Conservation (phyloP, 2,329 filamentous ascomycete genomes). For the Scedosporium minutisporum region DNA sequence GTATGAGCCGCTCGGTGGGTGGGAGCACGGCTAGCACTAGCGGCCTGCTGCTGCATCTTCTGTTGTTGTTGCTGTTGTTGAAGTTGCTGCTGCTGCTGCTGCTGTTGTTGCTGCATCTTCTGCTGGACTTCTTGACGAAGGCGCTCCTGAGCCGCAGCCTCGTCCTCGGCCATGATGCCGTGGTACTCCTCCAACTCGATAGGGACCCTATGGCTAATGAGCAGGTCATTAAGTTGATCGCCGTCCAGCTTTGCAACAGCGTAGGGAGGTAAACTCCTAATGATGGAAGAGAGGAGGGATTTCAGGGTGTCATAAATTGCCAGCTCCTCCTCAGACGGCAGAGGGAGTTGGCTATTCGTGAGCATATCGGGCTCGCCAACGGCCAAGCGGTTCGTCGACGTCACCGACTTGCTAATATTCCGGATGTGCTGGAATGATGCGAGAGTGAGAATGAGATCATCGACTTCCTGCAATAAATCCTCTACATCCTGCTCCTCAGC, state of each 20-base stretch:
- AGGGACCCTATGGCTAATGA: conserved; percentile 70
- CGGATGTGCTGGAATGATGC: conserved; percentile 72
- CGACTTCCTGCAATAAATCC: conserved; percentile 64
- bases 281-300: conserved; percentile 62
- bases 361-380: conserved; percentile 60
- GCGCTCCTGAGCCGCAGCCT: conserved; percentile 47
- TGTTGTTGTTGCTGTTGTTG: conserved; percentile 7
- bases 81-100: conserved; percentile 20
- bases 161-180: conserved; percentile 78
- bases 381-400: conserved; percentile 49
- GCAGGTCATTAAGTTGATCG: conserved; percentile 72
- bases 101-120: conserved; percentile 8
- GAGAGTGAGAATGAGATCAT: conserved; percentile 66
- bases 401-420: conserved; percentile 58
- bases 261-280: conserved; percentile 70
- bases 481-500: conserved; percentile 59
- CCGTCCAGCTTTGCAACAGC: conserved; percentile 79
- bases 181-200: conserved; percentile 64
- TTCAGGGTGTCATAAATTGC: conserved; percentile 64
- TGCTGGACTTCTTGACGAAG: conserved; percentile 29
- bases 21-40: conserved; percentile 18
- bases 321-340: conserved; percentile 54
- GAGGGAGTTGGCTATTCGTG: conserved; percentile 53
- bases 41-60: conserved; percentile 15
- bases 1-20: conserved; percentile 22